Conservation (phyloP, 108 stramenopile species). For the Thalassiosira profunda region DNA sequence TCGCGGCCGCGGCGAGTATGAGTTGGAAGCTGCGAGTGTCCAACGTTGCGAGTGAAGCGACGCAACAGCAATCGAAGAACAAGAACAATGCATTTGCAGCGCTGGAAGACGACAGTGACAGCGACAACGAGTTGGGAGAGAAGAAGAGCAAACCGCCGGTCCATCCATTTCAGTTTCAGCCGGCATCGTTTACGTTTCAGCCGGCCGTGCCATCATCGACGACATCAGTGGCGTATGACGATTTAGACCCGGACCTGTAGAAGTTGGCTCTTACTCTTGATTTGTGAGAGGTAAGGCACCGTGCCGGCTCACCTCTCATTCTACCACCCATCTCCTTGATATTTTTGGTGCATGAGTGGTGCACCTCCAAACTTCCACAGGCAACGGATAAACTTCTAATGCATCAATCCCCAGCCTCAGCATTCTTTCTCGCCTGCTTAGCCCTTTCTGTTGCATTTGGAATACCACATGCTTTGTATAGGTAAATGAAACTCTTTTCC, state of each 20-base stretch:
- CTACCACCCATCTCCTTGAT: no score
- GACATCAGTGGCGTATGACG: constrained; percentile 13
- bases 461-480: no score
- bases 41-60: background rate
- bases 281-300: no score
- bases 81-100: constrained; percentile 45
- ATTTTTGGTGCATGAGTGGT: no score
- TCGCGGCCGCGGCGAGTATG: constrained; percentile 28
- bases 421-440: no score
- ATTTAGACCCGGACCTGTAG: constrained; percentile 40
- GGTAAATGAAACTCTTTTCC: no score
- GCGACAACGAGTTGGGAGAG: constrained; percentile 32
- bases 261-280: no score
- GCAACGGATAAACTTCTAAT: no score
- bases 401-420: no score
- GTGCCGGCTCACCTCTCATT: no score
- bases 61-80: background rate
- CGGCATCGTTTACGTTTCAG: constrained; percentile 41
- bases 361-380: no score
- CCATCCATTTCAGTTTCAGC: constrained; percentile 27
- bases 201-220: constrained; percentile 1
- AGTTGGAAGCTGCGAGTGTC: constrained; percentile 22
- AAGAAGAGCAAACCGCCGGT: background rate
- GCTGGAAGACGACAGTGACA: constrained; percentile 41
- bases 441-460: no score